Base-by-base conservation (phyloP, 2,329 filamentous ascomycete genomes). In the Pseudogymnoascus sp. region DNA sequence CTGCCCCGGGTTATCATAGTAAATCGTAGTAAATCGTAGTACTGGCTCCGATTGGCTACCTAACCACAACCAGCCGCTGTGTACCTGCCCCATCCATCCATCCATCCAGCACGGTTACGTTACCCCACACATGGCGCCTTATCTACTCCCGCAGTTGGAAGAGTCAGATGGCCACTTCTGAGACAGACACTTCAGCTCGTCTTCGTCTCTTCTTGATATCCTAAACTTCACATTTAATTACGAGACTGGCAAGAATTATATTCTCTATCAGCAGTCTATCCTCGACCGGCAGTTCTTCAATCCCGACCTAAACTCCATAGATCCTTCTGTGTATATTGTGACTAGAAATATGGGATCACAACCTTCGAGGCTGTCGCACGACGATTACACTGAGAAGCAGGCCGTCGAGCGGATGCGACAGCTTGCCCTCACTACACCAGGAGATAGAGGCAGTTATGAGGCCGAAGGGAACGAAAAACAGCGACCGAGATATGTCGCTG, bases 381-480 rank as follows among this genome's bases (percentile, higher is more conserved):
- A 52, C 45, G 45, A 52, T 10, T 49, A 26, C 3, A 52, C 45
- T 7, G 45, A 52, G 26, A 52, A 52, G 45, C 45, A 52, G 10
- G 45, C 45, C 7, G 45, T 52, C 8, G 45, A 52, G n/a, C 45
- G 26, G 7, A 52, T 52, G 45, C 45, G 45, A 4, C 45, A 52
- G 26, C n/a, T 52, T 4, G 45, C 45, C 31, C 45, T 52, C 16
- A 7, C 45, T 52, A 2, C 23, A 16, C 45, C 45, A 12, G 26
- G 14, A 16, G n/a, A 16, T 16, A 52, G n/a, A 31, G 7, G 23
- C 7, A 31, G 26, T 4, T 52, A 76, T 31, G 73, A 74, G 61
- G 70, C 78, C 77, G 66, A 71, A 69, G 69, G 65, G 62, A 7
- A 72, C 70, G 60, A 81, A 64, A 62, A 61, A 41, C 12, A 55